Evolutionary conservation across 441 rosid genomes (phyloP).

Genomic region (Populus hybrid): DNA sequence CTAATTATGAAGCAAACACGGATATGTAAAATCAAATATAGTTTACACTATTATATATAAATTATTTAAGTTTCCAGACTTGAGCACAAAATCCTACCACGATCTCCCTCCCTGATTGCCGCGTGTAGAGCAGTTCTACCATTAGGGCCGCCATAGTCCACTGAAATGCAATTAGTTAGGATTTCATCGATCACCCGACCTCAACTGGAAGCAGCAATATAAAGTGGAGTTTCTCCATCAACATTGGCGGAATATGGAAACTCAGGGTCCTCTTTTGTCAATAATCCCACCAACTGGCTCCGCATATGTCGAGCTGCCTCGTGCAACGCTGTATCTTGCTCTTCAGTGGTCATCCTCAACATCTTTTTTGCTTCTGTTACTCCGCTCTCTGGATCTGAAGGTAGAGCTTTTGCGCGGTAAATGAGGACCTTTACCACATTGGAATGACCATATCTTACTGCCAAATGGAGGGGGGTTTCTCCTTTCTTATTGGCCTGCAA

Average conservation of each 20-base stretch:
- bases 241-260: background rate
- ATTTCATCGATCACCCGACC: background rate
- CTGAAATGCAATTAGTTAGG: background rate
- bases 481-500: background rate
- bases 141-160: background rate
- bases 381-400: background rate
- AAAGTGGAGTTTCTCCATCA: constrained; percentile 7
- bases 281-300: background rate
- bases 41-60: too few species aligned
- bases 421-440: background rate
- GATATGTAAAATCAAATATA: too few species aligned
- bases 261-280: background rate
- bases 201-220: background rate
- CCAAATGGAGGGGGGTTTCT: background rate
- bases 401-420: background rate
- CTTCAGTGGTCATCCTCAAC: background rate
- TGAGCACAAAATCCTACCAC: background rate
- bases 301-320: background rate
- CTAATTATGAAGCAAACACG: too few species aligned
- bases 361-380: background rate
- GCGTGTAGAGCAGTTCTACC: background rate
- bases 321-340: background rate
- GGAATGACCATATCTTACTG: too few species aligned
- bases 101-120: fast-evolving
- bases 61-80: too few species aligned